A percentile compares a stretch with the other conserved stretches of the same genome.
These are phyloP conservation scores for Bidens hawaiensis DNA, from an alignment of 140 eudicot genomes.

Conservation along the genomic window DNA sequence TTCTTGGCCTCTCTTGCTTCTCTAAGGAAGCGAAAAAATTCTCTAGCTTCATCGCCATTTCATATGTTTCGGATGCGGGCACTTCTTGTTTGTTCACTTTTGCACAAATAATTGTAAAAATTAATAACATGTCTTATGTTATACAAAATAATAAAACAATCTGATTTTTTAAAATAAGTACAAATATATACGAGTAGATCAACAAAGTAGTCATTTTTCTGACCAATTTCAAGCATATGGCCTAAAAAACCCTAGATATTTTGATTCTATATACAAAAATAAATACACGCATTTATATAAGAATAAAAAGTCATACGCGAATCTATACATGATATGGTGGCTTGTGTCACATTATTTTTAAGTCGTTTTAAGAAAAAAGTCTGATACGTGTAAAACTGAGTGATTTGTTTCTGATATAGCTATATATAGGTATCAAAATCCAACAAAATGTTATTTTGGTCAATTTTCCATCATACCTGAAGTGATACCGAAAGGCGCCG, in stretches of 20 bases:
- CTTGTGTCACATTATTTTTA: not conserved
- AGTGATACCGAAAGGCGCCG: conserved; percentile 17
- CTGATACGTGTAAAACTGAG: not conserved
- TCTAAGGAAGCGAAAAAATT: conserved; percentile 21
- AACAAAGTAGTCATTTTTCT: not conserved
- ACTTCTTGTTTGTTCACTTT: conserved; percentile 22
- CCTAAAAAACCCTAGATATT: too few relatives aligned
- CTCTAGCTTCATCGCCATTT: conserved; percentile 29
- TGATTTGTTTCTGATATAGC: not conserved
- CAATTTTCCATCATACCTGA: conserved; percentile 30
- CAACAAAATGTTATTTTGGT: not conserved
- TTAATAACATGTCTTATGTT: not conserved
- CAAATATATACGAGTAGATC: not conserved
- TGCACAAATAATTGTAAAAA: conserved; percentile 17
- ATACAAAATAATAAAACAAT: not conserved
- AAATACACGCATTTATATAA: not conserved
- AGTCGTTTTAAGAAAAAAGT: not conserved
- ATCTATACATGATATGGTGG: not conserved
- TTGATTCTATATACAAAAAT: too few relatives aligned
- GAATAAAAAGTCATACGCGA: not conserved
- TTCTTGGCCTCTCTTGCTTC: conserved; percentile 8
- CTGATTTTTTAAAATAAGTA: not conserved
- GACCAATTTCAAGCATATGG: not conserved
- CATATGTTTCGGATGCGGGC: conserved; percentile 25
- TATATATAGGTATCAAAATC: not conserved